Base-by-base conservation (phyloP, 345 rosid species). In the Arabis alpina region DNA sequence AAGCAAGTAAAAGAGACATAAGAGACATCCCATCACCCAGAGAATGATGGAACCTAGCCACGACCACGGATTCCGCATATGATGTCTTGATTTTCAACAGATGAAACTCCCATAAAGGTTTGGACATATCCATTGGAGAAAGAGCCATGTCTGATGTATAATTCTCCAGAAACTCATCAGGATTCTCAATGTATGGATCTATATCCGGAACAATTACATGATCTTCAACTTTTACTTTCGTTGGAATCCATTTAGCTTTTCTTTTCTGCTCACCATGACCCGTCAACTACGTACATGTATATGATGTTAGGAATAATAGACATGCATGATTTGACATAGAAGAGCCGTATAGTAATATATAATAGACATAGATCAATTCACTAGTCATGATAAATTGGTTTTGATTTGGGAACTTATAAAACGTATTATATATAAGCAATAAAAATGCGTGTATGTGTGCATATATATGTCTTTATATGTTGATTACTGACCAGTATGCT, bases 81-180 rank as follows among this genome's bases (percentile, higher is more conserved):
- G 81, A 74, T 23, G 89, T 86, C 61, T 68, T 84, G 4, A 86
- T 55, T 54, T 82, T 79, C 8, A 91, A 78, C 36, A 91, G 25
- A 66, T 88, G 96, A 19, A 91, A 52, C 49, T 91, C 93, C 96
- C 97, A 88, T n/a, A 87, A 67, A 1, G 93, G 97, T 58, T 83
- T 82, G 5, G 91, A 79, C 53, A 48, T 6, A 64, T 88, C 90
- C 64, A 91, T 15, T 2, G 90, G 85, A 1, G 72, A 59, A 30
- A 77, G 64, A 32, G 84, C 83, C 36, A 87, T 66, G 56, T 82
- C 70, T 4, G 93, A 77, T 40, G 81, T 65, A 80, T 91, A 87
- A 53, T 88, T 86, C 54, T 86, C 93, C 1, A 91, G 70, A 16
- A 82, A 87, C 28, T 77, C 61, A 59, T 83, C 83, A 2, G 88